Base-by-base conservation (phyloP, 2,329 filamentous ascomycete genomes). In the Ceratocystis albifundus region DNA sequence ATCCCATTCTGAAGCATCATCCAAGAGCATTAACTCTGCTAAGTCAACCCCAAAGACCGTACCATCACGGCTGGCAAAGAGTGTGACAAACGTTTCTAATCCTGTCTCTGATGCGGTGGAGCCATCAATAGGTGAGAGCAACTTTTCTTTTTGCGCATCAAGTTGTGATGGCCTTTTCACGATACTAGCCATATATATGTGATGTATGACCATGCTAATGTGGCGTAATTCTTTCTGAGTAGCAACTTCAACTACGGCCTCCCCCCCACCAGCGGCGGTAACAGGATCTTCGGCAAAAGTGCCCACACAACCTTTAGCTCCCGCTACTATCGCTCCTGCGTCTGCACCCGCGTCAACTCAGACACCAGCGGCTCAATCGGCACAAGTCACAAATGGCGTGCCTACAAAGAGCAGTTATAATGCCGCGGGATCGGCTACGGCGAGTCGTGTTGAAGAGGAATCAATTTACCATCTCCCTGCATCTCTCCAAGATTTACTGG, bases 401-500 rank as follows among this genome's bases (percentile, higher is more conserved):
- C 78, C 80, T 71, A 74, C 79, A 2, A 86, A 85, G 73, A 79
- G 82, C 62, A 72, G 80, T 12, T 74, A 30, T 25, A 66, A 62
- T n/a, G 6, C 53, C 44, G 15, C 48, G 4, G 22, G 22, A 8
- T 74, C 76, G 41, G 72, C 79, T 22, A 20, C 63, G 15, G 41
- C 55, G 36, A 64, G 46, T 20, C 15, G 53, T 28, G 36, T 76
- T 61, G 79, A 82, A 70, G 87, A 90, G 68, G 89, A 96, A 76
- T 94, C 89, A 12, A 88, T 96, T 71, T 99, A 93, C 75, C 92
- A 97, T 74, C 83, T 99, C 46, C 94, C 94, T 3, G 84, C 91
- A 5, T 90, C 89, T 36, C 78, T 99, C 65, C 89, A 91, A 72
- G 94, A 99, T 74, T 80, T 99, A 44, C 84, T 97, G 20, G 90